Conservation (phyloP, 345 rosid species). For the Triadica sebifera region DNA sequence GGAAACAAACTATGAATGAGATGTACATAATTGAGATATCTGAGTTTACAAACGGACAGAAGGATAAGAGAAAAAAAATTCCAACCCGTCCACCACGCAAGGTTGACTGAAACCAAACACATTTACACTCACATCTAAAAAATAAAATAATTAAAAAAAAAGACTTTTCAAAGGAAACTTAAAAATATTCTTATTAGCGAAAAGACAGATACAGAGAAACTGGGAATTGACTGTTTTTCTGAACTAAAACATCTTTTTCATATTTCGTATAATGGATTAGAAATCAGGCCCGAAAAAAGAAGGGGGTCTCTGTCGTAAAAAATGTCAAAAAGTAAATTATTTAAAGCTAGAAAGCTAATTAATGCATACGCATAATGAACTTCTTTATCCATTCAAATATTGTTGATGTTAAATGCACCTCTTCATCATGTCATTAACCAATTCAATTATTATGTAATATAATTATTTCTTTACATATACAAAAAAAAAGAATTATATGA, state of each 20-base stretch:
- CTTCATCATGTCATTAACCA: too few species aligned
- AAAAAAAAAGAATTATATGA: too few species aligned
- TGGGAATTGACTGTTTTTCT: conserved; percentile 15
- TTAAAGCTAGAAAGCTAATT: background rate
- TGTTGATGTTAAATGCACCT: too few species aligned
- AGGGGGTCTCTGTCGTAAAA: conserved; percentile 13
- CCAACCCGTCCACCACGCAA: conserved; percentile 4
- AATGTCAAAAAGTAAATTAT: background rate
- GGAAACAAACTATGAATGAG: too few species aligned
- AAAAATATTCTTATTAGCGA: conserved; percentile 20
- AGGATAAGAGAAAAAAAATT: conserved; percentile 24
- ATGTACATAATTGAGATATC: too few species aligned
- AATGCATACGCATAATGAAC: background rate
- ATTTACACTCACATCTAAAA: background rate
- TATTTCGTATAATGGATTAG: background rate
- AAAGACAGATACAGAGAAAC: too few species aligned
- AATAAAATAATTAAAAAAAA: background rate
- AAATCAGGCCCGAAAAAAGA: conserved; percentile 10
- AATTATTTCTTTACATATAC: too few species aligned
- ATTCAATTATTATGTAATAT: too few species aligned
- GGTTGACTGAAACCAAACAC: conserved; percentile 3
- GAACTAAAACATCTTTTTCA: conserved; percentile 18
- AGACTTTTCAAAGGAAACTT: background rate
- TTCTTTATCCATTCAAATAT: background rate
- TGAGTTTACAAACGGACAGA: too few species aligned